Evolutionary conservation across 2,329 filamentous ascomycete genomes (phyloP).

Genomic region (Trichoderma citrinoviride): DNA sequence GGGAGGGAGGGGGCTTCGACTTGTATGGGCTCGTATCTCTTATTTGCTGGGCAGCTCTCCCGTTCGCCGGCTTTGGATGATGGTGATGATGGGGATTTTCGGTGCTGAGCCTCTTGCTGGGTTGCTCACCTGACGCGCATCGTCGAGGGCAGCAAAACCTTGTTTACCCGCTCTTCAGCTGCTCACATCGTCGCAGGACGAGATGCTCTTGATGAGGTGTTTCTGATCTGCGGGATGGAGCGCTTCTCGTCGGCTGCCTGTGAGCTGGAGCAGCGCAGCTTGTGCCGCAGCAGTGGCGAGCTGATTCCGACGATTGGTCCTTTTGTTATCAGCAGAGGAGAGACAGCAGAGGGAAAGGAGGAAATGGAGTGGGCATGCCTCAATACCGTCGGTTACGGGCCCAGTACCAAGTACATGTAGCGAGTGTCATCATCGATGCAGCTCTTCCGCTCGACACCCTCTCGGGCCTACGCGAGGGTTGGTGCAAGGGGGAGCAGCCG

Average conservation of each 20-base stretch:
- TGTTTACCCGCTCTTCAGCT: conserved; percentile 7
- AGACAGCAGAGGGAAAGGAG: neutral
- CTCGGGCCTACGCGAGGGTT: conserved; percentile 1
- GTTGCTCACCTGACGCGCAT: conserved; percentile 6
- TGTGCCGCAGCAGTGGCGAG: conserved; percentile 16
- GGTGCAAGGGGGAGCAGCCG: neutral
- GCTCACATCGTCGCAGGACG: neutral
- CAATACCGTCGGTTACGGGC: too few species aligned
- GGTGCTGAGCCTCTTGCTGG: neutral
- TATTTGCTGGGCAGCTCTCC: too few species aligned
- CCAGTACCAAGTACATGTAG: neutral
- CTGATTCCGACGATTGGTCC: neutral
- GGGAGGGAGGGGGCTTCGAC: too few species aligned
- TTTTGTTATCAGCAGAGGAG: neutral
- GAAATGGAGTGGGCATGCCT: neutral
- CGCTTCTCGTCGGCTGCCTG: neutral
- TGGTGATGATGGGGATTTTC: neutral
- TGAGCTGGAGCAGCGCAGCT: neutral
- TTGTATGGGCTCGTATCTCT: neutral
- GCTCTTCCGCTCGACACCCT: neutral
- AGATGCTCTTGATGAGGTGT: neutral
- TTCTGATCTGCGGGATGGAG: neutral
- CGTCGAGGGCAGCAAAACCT: neutral
- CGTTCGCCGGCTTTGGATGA: neutral
- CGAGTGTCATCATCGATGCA: neutral